Base-by-base conservation (phyloP, 2,329 filamentous ascomycete species). In the Emergomyces pasteurianus region DNA sequence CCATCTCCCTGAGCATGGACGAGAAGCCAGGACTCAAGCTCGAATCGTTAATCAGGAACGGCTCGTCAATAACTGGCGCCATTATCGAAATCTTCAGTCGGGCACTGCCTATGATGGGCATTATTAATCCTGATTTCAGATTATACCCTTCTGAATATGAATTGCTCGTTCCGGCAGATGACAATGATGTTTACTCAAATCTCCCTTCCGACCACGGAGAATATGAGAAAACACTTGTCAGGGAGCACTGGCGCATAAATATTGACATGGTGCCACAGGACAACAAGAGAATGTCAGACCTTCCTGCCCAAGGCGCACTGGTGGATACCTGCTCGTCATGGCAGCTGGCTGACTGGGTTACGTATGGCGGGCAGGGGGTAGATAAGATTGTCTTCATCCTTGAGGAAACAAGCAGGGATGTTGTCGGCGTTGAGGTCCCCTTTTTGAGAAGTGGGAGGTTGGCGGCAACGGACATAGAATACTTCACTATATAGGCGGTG, bases 301-400 rank as follows among this genome's bases (percentile, higher is more conserved):
- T 76, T 1, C 71, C 73, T 0, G 68, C 68, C 0, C 60, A 60
- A 6, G 60, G 58, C 0, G 61, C 31, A 5, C 42, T 72, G 14
- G 60, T 61, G 1, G 61, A 67, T n/a, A 66, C 67, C 21, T 75
- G 72, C 46, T 31, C 67, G 1, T 64, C 67, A 3, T 75, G 72
- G 73, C 70, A 67, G 40, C 60, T 71, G 4, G 68, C 67, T 0
- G 71, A 75, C 40, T 76, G 70, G 71, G 62, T 75, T 26, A 68
- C 72, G 34, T 75, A 75, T 60, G 72, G 71, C 0, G 65, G 70
- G 10, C 67, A 74, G 60, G 67, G 72, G 1, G 42, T 75, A 12
- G 72, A 75, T 52, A 63, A 69, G 8, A 62, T 75, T 8, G 49
- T 74, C 1, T 67, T 76, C 52, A 67, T 70, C 23, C 63, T 65